These are phyloP conservation scores for Aspergillus sp. DNA, from an alignment of 2,329 filamentous ascomycete species.

Conservation along the genomic window DNA sequence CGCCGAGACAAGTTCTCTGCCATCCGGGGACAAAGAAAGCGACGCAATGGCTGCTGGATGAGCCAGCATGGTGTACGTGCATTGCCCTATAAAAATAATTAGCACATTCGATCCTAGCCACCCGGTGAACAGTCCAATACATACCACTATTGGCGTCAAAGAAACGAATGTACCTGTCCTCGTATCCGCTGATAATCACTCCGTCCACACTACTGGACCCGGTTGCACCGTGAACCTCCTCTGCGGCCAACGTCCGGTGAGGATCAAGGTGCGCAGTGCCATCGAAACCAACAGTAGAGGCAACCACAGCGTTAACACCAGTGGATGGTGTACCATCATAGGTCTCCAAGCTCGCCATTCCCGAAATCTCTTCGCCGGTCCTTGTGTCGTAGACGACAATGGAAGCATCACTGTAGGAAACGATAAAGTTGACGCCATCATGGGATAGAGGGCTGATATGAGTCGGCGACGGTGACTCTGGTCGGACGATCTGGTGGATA, in stretches of 20 bases:
- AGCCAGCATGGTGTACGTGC: slow-evolving; percentile 97
- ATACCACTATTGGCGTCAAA: slow-evolving; percentile 98
- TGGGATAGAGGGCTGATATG: slow-evolving; percentile 84
- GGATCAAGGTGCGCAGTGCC: slow-evolving; percentile 52
- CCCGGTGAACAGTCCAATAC: slow-evolving; percentile 28
- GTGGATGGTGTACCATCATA: slow-evolving; percentile 80
- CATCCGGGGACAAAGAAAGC: slow-evolving; percentile 84
- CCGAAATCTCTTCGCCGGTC: slow-evolving; percentile 81
- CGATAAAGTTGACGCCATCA: slow-evolving; percentile 80
- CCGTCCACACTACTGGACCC: slow-evolving; percentile 78
- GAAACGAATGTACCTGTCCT: slow-evolving; percentile 92
- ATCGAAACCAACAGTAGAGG: slow-evolving; percentile 75
- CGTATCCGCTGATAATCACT: slow-evolving; percentile 90
- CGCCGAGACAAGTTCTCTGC: slow-evolving; percentile 86
- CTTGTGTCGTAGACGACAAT: slow-evolving; percentile 88
- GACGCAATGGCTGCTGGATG: slow-evolving; percentile 90
- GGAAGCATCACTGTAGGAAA: slow-evolving; percentile 82
- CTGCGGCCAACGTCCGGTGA: slow-evolving; percentile 54
- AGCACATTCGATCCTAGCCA: slow-evolving; percentile 1
- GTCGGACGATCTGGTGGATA: slow-evolving; percentile 72
- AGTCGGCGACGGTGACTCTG: slow-evolving; percentile 67
- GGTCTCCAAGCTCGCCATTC: slow-evolving; percentile 89
- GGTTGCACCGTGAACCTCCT: slow-evolving; percentile 72
- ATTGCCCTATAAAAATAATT: slow-evolving; percentile 63
- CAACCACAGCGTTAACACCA: slow-evolving; percentile 82